These are phyloP conservation scores for Vitrella brassicaformis DNA, from an alignment of 73 alveolate genomes.

Conservation along the genomic window DNA sequence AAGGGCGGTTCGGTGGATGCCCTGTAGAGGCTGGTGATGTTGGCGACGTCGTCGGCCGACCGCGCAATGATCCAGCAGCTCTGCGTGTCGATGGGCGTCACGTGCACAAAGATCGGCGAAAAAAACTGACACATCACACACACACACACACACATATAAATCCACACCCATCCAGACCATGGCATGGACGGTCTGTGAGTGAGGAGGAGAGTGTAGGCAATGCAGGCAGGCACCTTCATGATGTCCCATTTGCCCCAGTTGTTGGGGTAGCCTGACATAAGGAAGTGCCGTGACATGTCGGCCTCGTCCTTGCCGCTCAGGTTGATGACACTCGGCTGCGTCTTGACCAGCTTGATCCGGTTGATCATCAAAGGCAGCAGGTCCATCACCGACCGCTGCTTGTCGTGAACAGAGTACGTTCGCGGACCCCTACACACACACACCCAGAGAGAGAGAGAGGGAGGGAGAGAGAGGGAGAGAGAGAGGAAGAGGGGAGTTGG, in stretches of 20 bases:
- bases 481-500: too few relatives aligned
- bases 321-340: conserved; percentile 30
- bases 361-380: conserved; percentile 1
- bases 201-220: neutral
- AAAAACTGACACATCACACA: conserved; percentile 6
- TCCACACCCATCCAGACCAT: neutral
- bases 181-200: neutral
- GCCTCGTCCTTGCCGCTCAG: conserved; percentile 39
- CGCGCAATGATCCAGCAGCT: conserved; percentile 34
- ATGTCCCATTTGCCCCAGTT: conserved; percentile 39
- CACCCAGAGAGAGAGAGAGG: too few relatives aligned
- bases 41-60: neutral
- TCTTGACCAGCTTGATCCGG: neutral
- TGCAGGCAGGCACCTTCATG: conserved; percentile 9
- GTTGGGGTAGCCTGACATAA: conserved; percentile 33
- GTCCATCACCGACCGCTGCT: conserved; percentile 20
- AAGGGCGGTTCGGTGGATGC: too few relatives aligned
- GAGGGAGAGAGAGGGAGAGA: too few relatives aligned
- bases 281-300: conserved; percentile 31
- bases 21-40: too few relatives aligned
- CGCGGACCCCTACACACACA: too few relatives aligned
- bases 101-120: conserved; percentile 32
- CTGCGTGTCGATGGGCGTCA: conserved; percentile 28
- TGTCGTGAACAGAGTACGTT: conserved; percentile 13
- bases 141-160: neutral